Evolutionary conservation across 371 early-diverging fungal genomes (phyloP), one percentile per base, ranked within the genome.

Genomic region (Actinomortierella wolfii): DNA sequence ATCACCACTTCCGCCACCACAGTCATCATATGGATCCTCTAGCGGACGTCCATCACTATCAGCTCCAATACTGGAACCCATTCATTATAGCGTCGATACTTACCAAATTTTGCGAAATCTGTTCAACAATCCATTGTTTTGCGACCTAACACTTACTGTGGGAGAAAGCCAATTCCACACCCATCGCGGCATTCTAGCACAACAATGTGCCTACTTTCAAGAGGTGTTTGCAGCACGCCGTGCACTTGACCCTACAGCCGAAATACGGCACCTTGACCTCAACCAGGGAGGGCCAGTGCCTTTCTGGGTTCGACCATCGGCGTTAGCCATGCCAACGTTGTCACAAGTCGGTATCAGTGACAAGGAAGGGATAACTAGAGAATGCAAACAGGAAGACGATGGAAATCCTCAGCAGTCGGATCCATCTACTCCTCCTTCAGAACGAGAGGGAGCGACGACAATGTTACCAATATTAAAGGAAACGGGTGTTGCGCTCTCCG

Each of bases 111-210:
- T 62, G 8, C 44, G 51, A 2, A 43, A 56, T 13, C 43, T 56
- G 17, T 62, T 56, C 56, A 62, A 62, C 26, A 51, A 62, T 26
- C 63, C 51, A 8, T 51, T 56, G 13, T 62, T 45, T 41, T 62
- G 56, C 15, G 56, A 62, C 24, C 6, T 46, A 24, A 40, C 43
- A 5, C 57, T 62, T 14, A 39, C 51, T 15, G 63, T 62, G 25
- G 51, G 44, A 41, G 56, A 51, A 0, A 41, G 18, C 1, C 50
- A 44, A 0, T 62, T 62, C 34, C 51, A 56, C 7, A 40, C 51
- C 40, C 56, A 62, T 40, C 63, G 63, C 14, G 63, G 51, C 3
- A 25, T 51, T 11, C 52, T 62, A 2, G 56, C 56, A 1, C 51
- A 62, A 17, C 63, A 62, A 14, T 62, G 44, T 14, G 17, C 40